Percentiles rank a stretch among this genome's conserved stretches.
Evolutionary conservation across 345 rosid genomes (phyloP).

Genomic region (Populus nigra): DNA sequence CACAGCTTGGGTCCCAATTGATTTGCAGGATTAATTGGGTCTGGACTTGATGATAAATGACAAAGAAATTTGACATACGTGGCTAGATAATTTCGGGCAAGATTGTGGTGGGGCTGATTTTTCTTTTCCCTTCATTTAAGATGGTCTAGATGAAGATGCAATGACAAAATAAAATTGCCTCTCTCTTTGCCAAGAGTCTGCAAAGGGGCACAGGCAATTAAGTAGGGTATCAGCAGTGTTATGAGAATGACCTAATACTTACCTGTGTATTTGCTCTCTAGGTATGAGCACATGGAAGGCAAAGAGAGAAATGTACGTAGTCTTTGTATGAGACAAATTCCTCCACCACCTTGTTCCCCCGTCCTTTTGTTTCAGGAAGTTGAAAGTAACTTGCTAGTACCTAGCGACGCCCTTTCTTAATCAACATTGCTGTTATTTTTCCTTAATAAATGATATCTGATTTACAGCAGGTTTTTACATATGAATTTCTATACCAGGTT

Average conservation of each 20-base stretch:
- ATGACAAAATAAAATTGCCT: neutral
- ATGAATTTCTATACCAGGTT: neutral
- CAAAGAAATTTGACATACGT: neutral
- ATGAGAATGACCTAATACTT: too few species aligned
- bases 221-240: conserved; percentile 11
- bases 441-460: neutral
- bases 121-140: neutral
- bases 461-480: neutral
- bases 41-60: neutral
- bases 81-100: neutral
- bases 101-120: neutral
- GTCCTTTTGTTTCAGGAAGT: conserved; percentile 6
- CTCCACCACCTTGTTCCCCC: conserved; percentile 2
- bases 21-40: conserved; percentile 22
- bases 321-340: conserved; percentile 31
- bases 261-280: too few species aligned
- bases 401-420: neutral
- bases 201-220: conserved; percentile 21
- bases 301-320: conserved; percentile 19
- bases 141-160: neutral
- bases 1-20: conserved; percentile 52
- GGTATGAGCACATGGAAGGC: conserved; percentile 5
- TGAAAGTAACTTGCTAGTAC: neutral
- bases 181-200: too few species aligned
- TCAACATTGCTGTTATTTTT: conserved; percentile 1